phyloP scores from a whole-genome alignment of 805 yeast genomes.

The Ogataea ramenticola region DNA sequence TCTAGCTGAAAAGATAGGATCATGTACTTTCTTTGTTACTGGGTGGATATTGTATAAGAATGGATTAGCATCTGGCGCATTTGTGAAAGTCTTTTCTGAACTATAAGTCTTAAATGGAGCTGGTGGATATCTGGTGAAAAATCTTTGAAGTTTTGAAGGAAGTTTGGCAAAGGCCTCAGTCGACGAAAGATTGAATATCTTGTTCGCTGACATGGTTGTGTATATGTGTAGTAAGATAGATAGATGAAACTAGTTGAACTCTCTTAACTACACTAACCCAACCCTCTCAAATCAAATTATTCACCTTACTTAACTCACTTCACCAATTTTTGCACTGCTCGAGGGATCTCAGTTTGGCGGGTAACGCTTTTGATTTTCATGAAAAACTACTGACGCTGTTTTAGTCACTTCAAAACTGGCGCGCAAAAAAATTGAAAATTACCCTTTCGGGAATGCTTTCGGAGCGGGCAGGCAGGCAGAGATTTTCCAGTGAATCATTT shows the following conservation, averaged over 20 bases:
- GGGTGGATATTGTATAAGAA: constrained; percentile 82
- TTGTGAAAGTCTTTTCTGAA: constrained; percentile 53
- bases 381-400: too few species aligned
- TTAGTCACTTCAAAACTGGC: background rate
- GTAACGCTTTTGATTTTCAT: too few species aligned
- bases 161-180: constrained; percentile 37
- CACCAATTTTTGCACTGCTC: too few species aligned
- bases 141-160: constrained; percentile 62
- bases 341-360: too few species aligned
- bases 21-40: constrained; percentile 67
- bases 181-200: constrained; percentile 21
- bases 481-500: too few species aligned
- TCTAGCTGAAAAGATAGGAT: constrained; percentile 72
- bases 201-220: background rate
- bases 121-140: constrained; percentile 82
- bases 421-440: background rate
- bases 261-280: too few species aligned
- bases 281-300: too few species aligned
- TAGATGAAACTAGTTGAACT: too few species aligned
- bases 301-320: too few species aligned
- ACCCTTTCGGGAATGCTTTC: background rate
- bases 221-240: background rate
- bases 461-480: too few species aligned
- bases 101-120: constrained; percentile 66
- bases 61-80: constrained; percentile 74